Conservation (phyloP, 2,329 filamentous ascomycete genomes). For the Phoma sp. region DNA sequence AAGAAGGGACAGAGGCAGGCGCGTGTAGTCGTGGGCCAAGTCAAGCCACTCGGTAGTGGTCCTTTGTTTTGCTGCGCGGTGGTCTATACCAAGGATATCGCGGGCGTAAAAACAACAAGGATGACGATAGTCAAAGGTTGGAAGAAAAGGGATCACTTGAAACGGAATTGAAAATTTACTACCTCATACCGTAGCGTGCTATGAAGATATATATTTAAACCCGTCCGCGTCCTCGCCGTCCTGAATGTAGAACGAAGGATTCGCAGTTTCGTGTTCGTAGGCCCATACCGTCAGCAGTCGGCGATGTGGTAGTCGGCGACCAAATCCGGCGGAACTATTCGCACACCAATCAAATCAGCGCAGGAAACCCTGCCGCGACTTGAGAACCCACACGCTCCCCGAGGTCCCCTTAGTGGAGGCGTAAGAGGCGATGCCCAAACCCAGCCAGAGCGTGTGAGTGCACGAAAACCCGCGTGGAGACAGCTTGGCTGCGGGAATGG, state of each 20-base stretch:
- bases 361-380: not conserved
- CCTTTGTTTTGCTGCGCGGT: conserved; percentile 15
- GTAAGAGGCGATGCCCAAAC: conserved; percentile 1
- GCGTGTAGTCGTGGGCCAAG: not conserved
- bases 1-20: not conserved
- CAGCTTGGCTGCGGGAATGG: conserved; percentile 15
- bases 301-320: conserved; percentile 22
- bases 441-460: conserved; percentile 13
- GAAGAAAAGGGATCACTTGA: not conserved
- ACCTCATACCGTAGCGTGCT: not conserved
- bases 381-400: conserved; percentile 15
- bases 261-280: conserved; percentile 15
- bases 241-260: conserved; percentile 8
- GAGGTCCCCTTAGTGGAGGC: conserved; percentile 16
- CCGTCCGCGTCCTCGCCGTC: conserved; percentile 10
- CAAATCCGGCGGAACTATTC: conserved; percentile 17
- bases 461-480: conserved; percentile 17
- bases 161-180: not conserved
- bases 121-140: not conserved
- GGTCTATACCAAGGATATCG: conserved; percentile 4
- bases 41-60: conserved; percentile 11
- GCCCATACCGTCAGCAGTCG: conserved; percentile 21
- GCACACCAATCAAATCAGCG: conserved; percentile 7
- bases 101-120: not conserved
- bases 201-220: conserved; percentile 10